Conservation (phyloP, 164 flowering plant genomes). For the Nelumbo lutea region DNA sequence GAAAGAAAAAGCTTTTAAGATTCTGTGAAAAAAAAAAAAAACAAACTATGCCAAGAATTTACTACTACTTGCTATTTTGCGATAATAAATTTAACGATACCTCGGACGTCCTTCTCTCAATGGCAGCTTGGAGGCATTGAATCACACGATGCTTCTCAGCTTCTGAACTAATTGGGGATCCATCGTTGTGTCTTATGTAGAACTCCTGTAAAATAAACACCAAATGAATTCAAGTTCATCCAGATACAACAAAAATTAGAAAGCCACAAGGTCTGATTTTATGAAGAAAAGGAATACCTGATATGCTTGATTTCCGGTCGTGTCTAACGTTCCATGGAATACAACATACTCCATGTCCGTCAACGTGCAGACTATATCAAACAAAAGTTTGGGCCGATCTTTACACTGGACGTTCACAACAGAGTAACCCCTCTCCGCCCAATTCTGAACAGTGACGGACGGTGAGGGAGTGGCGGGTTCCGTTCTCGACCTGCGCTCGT, state of each 20-base stretch:
- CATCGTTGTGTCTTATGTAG: slow-evolving; percentile 84
- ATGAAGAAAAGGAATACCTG: slow-evolving; percentile 16
- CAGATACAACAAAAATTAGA: background rate
- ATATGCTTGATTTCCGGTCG: slow-evolving; percentile 14
- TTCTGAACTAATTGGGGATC: slow-evolving; percentile 79
- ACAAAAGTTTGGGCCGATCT: slow-evolving; percentile 26
- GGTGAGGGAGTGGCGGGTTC: slow-evolving; percentile 2
- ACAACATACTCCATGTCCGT: slow-evolving; percentile 37
- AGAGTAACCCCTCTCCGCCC: slow-evolving; percentile 31
- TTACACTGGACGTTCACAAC: slow-evolving; percentile 25
- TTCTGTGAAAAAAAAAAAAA: background rate
- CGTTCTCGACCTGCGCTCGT: slow-evolving; percentile 28
- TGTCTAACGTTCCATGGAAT: slow-evolving; percentile 30
- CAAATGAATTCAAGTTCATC: background rate
- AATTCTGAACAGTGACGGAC: slow-evolving; percentile 21
- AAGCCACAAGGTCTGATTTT: background rate
- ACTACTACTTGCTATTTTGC: too few species aligned
- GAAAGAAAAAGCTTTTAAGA: background rate
- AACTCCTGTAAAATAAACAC: slow-evolving; percentile 51
- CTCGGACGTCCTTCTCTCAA: slow-evolving; percentile 80
- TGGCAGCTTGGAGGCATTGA: slow-evolving; percentile 72
- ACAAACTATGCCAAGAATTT: background rate
- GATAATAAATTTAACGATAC: slow-evolving; percentile 22
- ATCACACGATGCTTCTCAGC: slow-evolving; percentile 51
- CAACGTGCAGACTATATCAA: slow-evolving; percentile 28